A percentile compares a stretch with the other conserved stretches of the same genome.
Evolutionary conservation across 306 rosid species (phyloP).

Genomic region (Arachis stenosperma): DNA sequence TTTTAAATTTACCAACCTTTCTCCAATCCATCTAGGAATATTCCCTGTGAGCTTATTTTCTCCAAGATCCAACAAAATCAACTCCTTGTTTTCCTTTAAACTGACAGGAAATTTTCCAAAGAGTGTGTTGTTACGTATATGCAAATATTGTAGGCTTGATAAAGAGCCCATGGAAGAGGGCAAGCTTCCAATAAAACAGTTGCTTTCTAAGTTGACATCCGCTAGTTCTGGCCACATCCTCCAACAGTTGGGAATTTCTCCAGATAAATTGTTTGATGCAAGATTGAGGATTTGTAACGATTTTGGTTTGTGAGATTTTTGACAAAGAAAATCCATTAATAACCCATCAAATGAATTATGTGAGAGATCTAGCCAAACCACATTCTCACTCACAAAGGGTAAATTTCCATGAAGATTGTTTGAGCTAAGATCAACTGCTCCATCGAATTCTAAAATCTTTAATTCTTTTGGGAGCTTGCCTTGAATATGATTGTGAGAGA

Average conservation of each 20-base stretch:
- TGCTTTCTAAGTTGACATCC: background rate
- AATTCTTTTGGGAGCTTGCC: background rate
- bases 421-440: background rate
- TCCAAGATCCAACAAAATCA: slow-evolving; percentile 2
- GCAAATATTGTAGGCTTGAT: background rate
- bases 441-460: too few relatives aligned
- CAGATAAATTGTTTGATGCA: slow-evolving; percentile 28
- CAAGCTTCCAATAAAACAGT: slow-evolving; percentile 1
- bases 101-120: background rate
- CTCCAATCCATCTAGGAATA: slow-evolving; percentile 18
- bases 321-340: background rate
- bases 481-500: slow-evolving; percentile 31
- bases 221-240: background rate
- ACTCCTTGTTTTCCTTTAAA: background rate
- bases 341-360: slow-evolving; percentile 13
- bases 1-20: too few relatives aligned
- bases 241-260: slow-evolving; percentile 34
- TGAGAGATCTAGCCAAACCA: background rate
- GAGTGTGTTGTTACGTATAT: background rate
- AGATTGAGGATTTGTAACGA: background rate
- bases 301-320: background rate
- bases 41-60: slow-evolving; percentile 4
- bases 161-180: slow-evolving; percentile 17
- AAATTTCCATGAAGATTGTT: background rate
- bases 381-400: background rate